Evolutionary conservation across 2,329 filamentous ascomycete genomes (phyloP).

Genomic region (Penicillium glabrum): DNA sequence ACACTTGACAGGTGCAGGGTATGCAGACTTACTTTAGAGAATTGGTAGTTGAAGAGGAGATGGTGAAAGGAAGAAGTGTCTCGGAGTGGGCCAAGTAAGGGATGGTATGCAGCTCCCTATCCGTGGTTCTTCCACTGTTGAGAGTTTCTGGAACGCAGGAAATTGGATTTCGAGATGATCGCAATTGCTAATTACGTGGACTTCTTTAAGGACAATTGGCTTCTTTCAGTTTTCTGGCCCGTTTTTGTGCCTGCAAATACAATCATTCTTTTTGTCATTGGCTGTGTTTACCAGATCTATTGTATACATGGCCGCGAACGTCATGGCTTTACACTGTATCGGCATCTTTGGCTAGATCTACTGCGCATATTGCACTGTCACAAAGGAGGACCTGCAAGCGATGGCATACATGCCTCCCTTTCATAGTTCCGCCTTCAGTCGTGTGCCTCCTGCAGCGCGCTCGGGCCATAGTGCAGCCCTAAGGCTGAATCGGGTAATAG

Average conservation of each 20-base stretch:
- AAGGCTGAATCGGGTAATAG: slow-evolving; percentile 25
- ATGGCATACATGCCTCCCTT: slow-evolving; percentile 1
- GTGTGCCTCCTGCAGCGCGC: slow-evolving; percentile 13
- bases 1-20: not conserved
- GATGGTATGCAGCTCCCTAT: slow-evolving; percentile 17
- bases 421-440: slow-evolving; percentile 13
- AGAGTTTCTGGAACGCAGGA: slow-evolving; percentile 7
- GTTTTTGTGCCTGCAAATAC: not conserved
- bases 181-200: not conserved
- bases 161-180: not conserved
- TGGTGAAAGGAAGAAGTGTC: slow-evolving; percentile 7
- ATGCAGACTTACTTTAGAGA: slow-evolving; percentile 4
- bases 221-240: not conserved
- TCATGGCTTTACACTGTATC: not conserved
- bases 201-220: not conserved
- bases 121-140: slow-evolving; percentile 11
- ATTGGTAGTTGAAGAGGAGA: not conserved
- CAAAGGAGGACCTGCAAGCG: slow-evolving; percentile 3
- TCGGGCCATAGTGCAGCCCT: slow-evolving; percentile 19
- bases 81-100: slow-evolving; percentile 22
- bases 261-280: not conserved
- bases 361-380: not conserved
- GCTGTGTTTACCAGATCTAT: not conserved
- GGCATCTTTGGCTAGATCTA: not conserved
- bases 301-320: not conserved